Conservation (phyloP, 2,329 filamentous ascomycete genomes). For the Claviceps maximensis region DNA sequence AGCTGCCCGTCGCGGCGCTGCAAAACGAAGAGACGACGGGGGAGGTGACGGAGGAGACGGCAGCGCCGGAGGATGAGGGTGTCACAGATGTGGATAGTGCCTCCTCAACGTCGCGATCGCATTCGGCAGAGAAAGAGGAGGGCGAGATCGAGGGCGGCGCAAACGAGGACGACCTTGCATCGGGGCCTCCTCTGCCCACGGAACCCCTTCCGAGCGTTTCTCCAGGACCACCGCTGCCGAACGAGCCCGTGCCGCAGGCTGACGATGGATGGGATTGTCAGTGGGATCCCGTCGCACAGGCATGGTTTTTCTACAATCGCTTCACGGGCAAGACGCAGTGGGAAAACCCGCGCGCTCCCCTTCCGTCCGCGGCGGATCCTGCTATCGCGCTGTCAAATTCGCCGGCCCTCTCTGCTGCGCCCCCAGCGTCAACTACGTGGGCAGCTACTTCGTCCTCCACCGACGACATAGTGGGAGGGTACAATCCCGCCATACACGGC, state of each 20-base stretch:
- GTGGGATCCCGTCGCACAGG: conserved; percentile 56
- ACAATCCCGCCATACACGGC: conserved; percentile 92
- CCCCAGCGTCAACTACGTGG: conserved; percentile 12
- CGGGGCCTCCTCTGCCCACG: conserved; percentile 21
- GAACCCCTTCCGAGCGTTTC: conserved; percentile 13
- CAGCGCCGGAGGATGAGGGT: not conserved
- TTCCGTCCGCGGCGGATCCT: not conserved
- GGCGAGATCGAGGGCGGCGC: conserved; percentile 3
- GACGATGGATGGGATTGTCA: conserved; percentile 69
- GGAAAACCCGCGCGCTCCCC: conserved; percentile 69
- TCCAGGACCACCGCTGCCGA: conserved; percentile 27
- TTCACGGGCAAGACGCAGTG: conserved; percentile 65
- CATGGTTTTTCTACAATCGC: conserved; percentile 78
- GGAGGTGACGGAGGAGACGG: conserved; percentile 5
- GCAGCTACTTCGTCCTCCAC: conserved; percentile 19
- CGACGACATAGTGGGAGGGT: conserved; percentile 50
- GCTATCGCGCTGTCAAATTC: conserved; percentile 16
- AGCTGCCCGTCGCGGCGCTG: conserved; percentile 8
- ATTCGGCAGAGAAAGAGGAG: conserved; percentile 1
- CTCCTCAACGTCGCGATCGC: not conserved
- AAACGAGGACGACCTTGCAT: not conserved
- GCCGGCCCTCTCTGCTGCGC: conserved; percentile 15
- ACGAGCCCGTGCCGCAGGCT: conserved; percentile 33
- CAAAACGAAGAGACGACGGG: conserved; percentile 7
- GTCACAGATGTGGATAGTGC: not conserved